Conservation (phyloP, 2,329 filamentous ascomycete species). For the Bisporella sp. region DNA sequence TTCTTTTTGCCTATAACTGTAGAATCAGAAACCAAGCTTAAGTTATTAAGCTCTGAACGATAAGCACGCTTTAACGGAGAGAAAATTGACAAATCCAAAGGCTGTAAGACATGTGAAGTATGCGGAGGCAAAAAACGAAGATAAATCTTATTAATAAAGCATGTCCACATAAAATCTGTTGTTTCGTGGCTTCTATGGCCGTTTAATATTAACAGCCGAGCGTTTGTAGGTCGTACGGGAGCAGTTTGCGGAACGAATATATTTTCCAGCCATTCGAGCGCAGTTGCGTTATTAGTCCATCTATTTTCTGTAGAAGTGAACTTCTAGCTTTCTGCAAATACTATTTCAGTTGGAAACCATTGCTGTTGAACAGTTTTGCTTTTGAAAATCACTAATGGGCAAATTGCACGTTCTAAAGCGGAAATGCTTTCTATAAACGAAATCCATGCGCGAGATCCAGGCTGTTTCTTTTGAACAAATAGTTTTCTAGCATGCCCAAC, state of each 20-base stretch:
- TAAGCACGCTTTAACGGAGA: background rate
- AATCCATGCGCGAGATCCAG: conserved; percentile 1
- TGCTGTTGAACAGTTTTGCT: conserved; percentile 3
- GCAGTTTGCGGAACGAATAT: background rate
- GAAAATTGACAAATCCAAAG: conserved; percentile 2
- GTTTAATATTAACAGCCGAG: conserved; percentile 3
- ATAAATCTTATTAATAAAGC: background rate
- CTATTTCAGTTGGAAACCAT: conserved; percentile 1
- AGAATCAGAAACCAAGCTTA: background rate
- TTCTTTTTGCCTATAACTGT: background rate
- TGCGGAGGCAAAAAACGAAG: background rate
- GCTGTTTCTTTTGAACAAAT: conserved; percentile 3
- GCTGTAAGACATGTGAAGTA: conserved; percentile 1
- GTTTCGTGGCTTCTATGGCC: conserved; percentile 2
- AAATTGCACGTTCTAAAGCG: background rate
- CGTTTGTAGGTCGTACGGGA: background rate
- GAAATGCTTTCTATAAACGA: conserved; percentile 2
- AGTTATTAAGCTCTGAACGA: background rate
- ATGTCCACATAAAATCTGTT: conserved; percentile 1
- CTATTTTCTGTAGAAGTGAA: conserved; percentile 5
- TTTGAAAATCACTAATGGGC: conserved; percentile 8
- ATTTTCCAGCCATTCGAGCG: conserved; percentile 6
- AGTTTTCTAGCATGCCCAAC: background rate
- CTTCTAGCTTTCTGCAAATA: background rate
- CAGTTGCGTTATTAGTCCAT: conserved; percentile 4